phyloP scores from a whole-genome alignment of 1,139 yeast genomes.

The Saccharomyces pastorianus region DNA sequence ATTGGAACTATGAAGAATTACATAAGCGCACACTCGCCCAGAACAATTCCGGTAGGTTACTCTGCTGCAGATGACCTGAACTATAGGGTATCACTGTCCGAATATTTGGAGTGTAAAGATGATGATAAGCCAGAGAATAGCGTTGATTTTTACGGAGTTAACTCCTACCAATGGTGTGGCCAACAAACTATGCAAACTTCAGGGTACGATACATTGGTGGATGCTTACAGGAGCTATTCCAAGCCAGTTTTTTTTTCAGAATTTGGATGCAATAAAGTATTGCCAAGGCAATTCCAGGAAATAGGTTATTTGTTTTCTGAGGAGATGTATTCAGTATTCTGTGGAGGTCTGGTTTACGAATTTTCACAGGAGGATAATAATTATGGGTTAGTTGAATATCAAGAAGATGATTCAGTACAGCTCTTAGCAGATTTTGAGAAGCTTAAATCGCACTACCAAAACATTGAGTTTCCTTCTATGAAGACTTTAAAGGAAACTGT shows the following conservation, averaged over 20 bases:
- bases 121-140: constrained; percentile 41
- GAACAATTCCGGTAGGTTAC: constrained; percentile 84
- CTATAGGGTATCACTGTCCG: constrained; percentile 67
- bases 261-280: constrained; percentile 82
- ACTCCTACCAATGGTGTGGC: constrained; percentile 97
- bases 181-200: constrained; percentile 70
- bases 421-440: constrained; percentile 47
- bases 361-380: constrained; percentile 81
- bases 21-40: constrained; percentile 47
- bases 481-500: background rate
- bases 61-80: constrained; percentile 89
- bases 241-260: constrained; percentile 86
- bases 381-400: constrained; percentile 74
- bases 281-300: constrained; percentile 77
- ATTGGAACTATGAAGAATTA: constrained; percentile 74
- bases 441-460: constrained; percentile 43
- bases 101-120: constrained; percentile 72
- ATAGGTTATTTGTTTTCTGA: constrained; percentile 60
- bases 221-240: constrained; percentile 58
- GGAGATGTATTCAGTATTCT: constrained; percentile 71
- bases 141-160: constrained; percentile 91
- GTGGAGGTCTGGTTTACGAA: constrained; percentile 92
- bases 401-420: constrained; percentile 47
- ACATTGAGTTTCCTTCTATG: constrained; percentile 29
- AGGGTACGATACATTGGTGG: constrained; percentile 71